A percentile compares a stretch with the other conserved stretches of the same genome.
These are phyloP conservation scores for Puccinia horiana DNA, from an alignment of 1,284 basidiomycete genomes.

Conservation along the genomic window DNA sequence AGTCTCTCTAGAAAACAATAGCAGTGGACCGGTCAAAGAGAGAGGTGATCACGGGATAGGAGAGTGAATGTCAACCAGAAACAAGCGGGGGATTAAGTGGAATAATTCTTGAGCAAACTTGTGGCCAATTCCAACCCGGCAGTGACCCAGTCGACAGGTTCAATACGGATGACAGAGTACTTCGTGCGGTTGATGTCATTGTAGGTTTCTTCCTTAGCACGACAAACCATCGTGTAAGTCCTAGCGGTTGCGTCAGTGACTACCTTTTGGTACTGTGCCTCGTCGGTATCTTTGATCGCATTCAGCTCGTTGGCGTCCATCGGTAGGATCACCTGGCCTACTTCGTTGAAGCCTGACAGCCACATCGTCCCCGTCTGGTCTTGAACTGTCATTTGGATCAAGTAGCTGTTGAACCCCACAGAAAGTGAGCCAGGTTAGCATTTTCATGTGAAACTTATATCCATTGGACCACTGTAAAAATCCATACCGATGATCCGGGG, in stretches of 20 bases:
- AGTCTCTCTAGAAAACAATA: no score
- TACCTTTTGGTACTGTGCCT: constrained; percentile 9
- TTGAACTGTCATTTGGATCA: constrained; percentile 81
- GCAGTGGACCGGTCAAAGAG: no score
- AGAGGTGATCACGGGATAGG: not conserved
- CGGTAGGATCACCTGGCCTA: constrained; percentile 72
- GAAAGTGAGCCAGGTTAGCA: not conserved
- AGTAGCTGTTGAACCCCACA: constrained; percentile 67
- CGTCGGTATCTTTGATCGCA: constrained; percentile 31
- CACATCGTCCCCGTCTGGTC: constrained; percentile 87
- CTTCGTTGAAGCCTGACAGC: constrained; percentile 95
- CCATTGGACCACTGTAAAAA: not conserved
- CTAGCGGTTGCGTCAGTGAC: constrained; percentile 30
- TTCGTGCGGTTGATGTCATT: constrained; percentile 35
- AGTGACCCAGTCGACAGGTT: constrained; percentile 33
- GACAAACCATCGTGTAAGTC: constrained; percentile 35
- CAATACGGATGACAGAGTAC: constrained; percentile 27
- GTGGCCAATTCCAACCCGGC: constrained; percentile 29
- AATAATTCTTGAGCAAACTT: constrained; percentile 9
- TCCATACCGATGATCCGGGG: constrained; percentile 78
- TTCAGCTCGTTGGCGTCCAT: constrained; percentile 76
- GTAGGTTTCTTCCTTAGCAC: constrained; percentile 43
- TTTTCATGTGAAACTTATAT: not conserved
- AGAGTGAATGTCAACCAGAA: not conserved
- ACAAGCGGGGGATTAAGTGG: not conserved